These are phyloP conservation scores for bread wheat (Triticum aestivum) DNA, from an alignment of 176 grass and related monocot genomes.

Conservation along the genomic window IWGSC_CS_RefSeq_v2.1 NC_057807.1:612446504-612447003, in stretches of 20 bases:
- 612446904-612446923: background rate
- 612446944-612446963: background rate
- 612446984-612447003: background rate
- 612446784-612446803: constrained; percentile 78
- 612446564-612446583: background rate
- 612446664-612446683: constrained; percentile 19
- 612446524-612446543: background rate
- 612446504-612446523: background rate
- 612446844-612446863: constrained; percentile 70
- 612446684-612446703: constrained; percentile 86
- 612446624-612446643: background rate
- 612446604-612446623: background rate
- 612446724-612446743: constrained; percentile 60
- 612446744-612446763: constrained; percentile 73
- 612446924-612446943: background rate
- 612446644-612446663: background rate
- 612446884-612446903: background rate
- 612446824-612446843: constrained; percentile 69
- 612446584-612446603: background rate
- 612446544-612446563: background rate
- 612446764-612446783: constrained; percentile 68
- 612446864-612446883: constrained; percentile 56
- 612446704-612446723: constrained; percentile 78
- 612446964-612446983: background rate
- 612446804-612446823: constrained; percentile 61